Evolutionary conservation across 2,329 filamentous ascomycete genomes (phyloP).

Genomic region (Alternaria dauci): DNA sequence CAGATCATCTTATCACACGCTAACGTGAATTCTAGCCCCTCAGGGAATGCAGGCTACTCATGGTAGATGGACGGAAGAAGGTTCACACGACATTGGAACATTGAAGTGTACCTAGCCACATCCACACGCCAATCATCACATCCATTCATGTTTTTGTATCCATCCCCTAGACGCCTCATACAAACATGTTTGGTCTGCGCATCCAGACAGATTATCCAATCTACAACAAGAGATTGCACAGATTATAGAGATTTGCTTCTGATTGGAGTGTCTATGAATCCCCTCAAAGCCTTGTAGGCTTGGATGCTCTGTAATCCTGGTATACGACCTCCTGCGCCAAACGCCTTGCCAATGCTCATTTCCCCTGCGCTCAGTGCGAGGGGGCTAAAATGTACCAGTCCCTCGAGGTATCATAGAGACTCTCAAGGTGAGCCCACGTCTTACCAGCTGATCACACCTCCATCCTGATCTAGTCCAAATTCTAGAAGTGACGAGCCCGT

Average conservation of each 20-base stretch:
- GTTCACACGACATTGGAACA: neutral
- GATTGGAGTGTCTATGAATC: neutral
- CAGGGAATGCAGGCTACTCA: neutral
- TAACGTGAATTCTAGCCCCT: neutral
- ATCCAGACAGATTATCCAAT: neutral
- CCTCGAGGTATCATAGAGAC: neutral
- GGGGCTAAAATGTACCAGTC: neutral
- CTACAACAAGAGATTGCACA: neutral
- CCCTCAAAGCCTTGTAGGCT: neutral
- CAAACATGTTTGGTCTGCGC: neutral
- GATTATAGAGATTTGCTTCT: neutral
- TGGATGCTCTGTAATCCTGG: neutral
- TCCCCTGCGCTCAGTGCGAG: neutral
- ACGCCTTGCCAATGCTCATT: constrained; percentile 3
- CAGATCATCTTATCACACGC: constrained; percentile 1
- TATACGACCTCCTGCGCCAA: constrained; percentile 2
- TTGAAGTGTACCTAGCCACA: neutral
- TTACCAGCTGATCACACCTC: neutral
- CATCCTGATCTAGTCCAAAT: neutral
- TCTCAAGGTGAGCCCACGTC: neutral
- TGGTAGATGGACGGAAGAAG: neutral
- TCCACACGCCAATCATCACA: neutral
- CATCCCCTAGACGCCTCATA: neutral
- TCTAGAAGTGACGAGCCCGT: neutral
- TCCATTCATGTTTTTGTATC: neutral